Conservation (phyloP, 2,329 filamentous ascomycete genomes). For the Verticillium albo-atrum region DNA sequence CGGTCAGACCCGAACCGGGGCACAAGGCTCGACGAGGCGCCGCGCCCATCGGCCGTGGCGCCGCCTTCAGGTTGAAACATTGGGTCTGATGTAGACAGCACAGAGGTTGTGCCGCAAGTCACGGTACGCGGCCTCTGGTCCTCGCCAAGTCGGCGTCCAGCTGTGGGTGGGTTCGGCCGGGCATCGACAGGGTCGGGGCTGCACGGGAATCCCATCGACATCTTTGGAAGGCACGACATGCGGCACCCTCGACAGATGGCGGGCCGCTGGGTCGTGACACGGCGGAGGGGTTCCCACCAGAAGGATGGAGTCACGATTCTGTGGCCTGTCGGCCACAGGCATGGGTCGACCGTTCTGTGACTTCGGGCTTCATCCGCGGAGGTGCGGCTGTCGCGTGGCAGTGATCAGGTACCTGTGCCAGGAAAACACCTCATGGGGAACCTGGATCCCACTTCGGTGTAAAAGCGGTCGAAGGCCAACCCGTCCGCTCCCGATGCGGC, state of each 20-base stretch:
- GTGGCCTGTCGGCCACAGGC: neutral
- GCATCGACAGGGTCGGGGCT: neutral
- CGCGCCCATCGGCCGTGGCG: conserved; percentile 1
- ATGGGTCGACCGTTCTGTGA: neutral
- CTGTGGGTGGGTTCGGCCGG: neutral
- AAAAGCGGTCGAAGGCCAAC: neutral
- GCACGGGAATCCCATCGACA: conserved; percentile 1
- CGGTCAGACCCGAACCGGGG: conserved; percentile 9
- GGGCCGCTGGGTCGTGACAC: neutral
- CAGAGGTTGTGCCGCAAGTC: neutral
- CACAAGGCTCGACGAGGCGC: neutral
- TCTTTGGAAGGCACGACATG: neutral
- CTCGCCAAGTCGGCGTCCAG: conserved; percentile 1
- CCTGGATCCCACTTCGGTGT: neutral
- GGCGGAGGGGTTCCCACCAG: neutral
- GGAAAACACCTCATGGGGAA: neutral
- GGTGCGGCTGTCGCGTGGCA: neutral
- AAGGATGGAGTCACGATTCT: neutral
- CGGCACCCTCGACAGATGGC: neutral
- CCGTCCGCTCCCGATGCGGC: neutral
- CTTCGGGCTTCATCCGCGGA: neutral
- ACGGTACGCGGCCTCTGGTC: neutral
- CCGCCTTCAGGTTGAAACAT: conserved; percentile 7
- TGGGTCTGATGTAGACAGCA: conserved; percentile 7
- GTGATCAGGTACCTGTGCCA: neutral